Conservation (phyloP, 116 monocot genomes). For the Papilionanthe hybrid region DNA sequence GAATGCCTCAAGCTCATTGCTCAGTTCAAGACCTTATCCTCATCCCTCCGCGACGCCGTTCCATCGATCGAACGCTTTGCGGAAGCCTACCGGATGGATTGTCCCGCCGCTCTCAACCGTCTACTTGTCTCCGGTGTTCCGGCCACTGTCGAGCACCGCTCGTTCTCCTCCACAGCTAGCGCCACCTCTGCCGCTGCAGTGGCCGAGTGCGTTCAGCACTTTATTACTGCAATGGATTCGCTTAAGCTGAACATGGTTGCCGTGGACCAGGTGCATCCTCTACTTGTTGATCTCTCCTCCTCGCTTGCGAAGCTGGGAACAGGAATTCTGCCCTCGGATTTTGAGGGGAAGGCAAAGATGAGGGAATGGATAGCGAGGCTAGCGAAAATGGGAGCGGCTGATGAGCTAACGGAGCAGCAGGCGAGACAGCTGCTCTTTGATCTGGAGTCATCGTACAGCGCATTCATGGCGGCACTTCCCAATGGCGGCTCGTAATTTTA, state of each 20-base stretch:
- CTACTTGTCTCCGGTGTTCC: conserved; percentile 82
- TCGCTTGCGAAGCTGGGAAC: conserved; percentile 71
- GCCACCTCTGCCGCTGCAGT: conserved; percentile 53
- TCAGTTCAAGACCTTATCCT: conserved; percentile 77
- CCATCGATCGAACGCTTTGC: conserved; percentile 76
- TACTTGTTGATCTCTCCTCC: conserved; percentile 56
- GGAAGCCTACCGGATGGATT: conserved; percentile 70
- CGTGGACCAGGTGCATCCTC: conserved; percentile 88
- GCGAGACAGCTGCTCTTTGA: conserved; percentile 84
- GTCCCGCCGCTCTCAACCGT: conserved; percentile 80
- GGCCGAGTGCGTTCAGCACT: conserved; percentile 92
- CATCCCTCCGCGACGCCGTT: conserved; percentile 62
- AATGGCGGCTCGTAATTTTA: conserved; percentile 22
- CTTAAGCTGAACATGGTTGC: conserved; percentile 94
- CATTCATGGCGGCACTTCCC: conserved; percentile 85
- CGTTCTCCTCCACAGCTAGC: conserved; percentile 19
- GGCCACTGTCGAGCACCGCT: conserved; percentile 90
- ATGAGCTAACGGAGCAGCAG: conserved; percentile 95
- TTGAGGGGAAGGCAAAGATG: conserved; percentile 85
- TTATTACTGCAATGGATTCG: conserved; percentile 94
- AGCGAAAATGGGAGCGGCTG: conserved; percentile 85
- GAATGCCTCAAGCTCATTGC: conserved; percentile 94
- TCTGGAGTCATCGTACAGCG: conserved; percentile 74
- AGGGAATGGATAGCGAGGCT: conserved; percentile 87
- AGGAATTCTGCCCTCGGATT: conserved; percentile 60